A percentile compares a stretch with the other conserved stretches of the same genome.
phyloP scores from a whole-genome alignment of 495 filamentous ascomycete species.

The Penicillium alfredii region DNA sequence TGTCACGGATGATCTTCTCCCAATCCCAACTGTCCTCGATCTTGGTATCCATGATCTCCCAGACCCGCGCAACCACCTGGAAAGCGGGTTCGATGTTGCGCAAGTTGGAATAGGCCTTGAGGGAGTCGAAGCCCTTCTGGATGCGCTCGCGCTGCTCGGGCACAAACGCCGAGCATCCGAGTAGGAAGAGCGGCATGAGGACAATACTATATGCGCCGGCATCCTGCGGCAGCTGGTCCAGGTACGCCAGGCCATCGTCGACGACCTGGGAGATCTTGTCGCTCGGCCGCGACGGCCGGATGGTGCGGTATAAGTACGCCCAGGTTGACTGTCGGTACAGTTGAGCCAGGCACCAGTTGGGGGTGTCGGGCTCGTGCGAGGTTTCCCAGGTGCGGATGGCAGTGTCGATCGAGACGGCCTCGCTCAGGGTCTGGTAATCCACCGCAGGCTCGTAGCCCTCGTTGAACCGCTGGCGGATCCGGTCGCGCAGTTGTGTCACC shows the following conservation, averaged over 20 bases:
- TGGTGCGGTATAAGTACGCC: conserved; percentile 84
- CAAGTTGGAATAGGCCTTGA: conserved; percentile 72
- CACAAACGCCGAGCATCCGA: conserved; percentile 81
- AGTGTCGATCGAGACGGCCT: conserved; percentile 71
- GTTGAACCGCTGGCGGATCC: conserved; percentile 61
- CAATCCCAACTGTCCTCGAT: conserved; percentile 83
- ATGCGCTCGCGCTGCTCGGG: conserved; percentile 63
- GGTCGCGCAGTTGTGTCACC: conserved; percentile 72
- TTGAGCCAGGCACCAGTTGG: conserved; percentile 68
- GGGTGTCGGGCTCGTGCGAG: conserved; percentile 60
- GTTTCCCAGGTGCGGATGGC: conserved; percentile 73
- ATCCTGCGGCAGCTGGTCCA: conserved; percentile 56
- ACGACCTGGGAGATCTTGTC: conserved; percentile 68
- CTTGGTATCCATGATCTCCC: conserved; percentile 73
- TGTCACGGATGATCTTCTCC: conserved; percentile 70
- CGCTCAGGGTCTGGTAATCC: conserved; percentile 66
- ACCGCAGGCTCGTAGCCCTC: conserved; percentile 62
- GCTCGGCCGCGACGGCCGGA: conserved; percentile 65
- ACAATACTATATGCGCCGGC: conserved; percentile 69
- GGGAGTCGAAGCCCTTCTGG: conserved; percentile 57
- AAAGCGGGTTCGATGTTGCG: conserved; percentile 73
- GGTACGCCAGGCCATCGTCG: conserved; percentile 65
- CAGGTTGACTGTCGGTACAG: conserved; percentile 88
- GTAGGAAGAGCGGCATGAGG: conserved; percentile 79
- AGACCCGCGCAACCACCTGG: conserved; percentile 71